Base-by-base conservation (phyloP, 441 rosid genomes). In the Geranium incanum region DNA sequence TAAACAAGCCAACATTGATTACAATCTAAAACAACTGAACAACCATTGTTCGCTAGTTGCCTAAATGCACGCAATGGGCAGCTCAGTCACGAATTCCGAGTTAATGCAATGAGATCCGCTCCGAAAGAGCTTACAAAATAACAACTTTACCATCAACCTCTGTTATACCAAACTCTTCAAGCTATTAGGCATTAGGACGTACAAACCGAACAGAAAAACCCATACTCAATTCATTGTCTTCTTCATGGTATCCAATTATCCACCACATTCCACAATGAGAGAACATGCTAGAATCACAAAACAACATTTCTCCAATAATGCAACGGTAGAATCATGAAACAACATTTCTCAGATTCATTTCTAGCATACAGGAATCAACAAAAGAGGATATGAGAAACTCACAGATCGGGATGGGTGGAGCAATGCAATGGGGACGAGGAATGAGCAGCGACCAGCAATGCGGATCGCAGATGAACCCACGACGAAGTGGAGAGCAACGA, bases 391-490 rank as follows among this genome's bases (percentile, higher is more conserved):
- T 48, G 66, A 55, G 71, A 62, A 72, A 84, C 95, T 86, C 82
- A 92, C 97, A 95, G 92, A 85, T 87, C 89, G 21, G 6, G 65
- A 18, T 18, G 11, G 21, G 65, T 4, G 68, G 93, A 84, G 65
- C 73, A 57, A 11, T 28, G 41, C n/a, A 89, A 85, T 72, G 97
- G 84, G 69, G 87, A 86, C 59, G 89, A 89, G 21, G 98, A 90
- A 73, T 88, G 86, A 78, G 85, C 87, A 70, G 86, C 93, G 60
- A 94, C 85, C 71, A 92, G 85, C 12, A 94, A 89, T 78, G 90
- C 95, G 50, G 97, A 92, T 65, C 99, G 91, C 78, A 94, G 81
- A 75, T 90, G 94, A 85, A 87, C 77, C 99, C 99, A 94, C 74
- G 97, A 87, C 0, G 91, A 19, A 59, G 65, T 84, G 0, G 88